Evolutionary conservation across 169 alveolate species (phyloP).

Genomic region (Neospora caninum): DNA sequence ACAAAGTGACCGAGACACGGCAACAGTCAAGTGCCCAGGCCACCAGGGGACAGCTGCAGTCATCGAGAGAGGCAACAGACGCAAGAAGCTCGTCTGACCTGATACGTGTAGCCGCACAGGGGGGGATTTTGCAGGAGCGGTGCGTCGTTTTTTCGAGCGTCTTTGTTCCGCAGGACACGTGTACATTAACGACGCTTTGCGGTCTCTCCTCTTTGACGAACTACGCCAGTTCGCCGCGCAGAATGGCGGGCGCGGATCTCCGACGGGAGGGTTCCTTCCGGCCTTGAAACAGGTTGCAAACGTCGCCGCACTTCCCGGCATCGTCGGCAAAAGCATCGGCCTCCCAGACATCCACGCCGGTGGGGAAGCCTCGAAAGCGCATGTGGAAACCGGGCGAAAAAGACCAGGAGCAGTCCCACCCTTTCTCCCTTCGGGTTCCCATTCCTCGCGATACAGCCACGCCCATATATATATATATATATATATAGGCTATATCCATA

Average conservation of each 20-base stretch:
- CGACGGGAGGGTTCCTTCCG: slow-evolving; percentile 84
- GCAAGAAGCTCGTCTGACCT: too few relatives aligned
- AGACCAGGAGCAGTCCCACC: not conserved
- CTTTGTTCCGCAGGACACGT: slow-evolving; percentile 30
- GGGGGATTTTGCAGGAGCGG: not conserved
- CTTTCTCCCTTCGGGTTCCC: not conserved
- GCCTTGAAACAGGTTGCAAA: slow-evolving; percentile 89
- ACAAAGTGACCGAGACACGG: too few relatives aligned
- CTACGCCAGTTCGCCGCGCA: slow-evolving; percentile 69
- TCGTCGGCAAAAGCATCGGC: slow-evolving; percentile 83
- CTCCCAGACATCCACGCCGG: slow-evolving; percentile 89
- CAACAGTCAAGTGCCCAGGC: too few relatives aligned
- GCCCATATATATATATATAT: not conserved
- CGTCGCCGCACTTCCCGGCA: slow-evolving; percentile 91
- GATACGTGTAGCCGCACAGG: not conserved
- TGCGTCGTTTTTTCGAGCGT: not conserved
- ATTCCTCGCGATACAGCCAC: not conserved
- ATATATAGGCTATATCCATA: not conserved
- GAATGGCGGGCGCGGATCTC: slow-evolving; percentile 31
- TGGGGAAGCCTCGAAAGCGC: not conserved
- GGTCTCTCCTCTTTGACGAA: slow-evolving; percentile 79
- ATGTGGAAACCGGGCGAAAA: too few relatives aligned
- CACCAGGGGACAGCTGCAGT: too few relatives aligned
- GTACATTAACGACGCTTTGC: slow-evolving; percentile 81
- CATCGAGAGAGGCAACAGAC: too few relatives aligned